These are phyloP conservation scores for Suhomyces faveliae DNA, from an alignment of 805 yeast genomes.

Conservation along the genomic window DNA sequence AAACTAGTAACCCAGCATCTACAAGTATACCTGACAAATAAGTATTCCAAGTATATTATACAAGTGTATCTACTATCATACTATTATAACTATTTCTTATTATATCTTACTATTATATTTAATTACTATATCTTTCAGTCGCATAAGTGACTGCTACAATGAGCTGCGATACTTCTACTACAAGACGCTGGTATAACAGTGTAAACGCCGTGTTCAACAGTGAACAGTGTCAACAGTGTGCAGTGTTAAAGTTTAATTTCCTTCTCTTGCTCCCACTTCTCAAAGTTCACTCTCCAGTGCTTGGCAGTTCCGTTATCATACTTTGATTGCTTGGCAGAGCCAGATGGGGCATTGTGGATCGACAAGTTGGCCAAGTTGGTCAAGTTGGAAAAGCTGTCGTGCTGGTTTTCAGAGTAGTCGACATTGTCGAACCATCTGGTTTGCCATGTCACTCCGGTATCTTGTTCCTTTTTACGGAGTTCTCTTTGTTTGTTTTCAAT, in stretches of 20 bases:
- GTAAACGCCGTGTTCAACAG: no score
- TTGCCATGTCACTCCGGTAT: conserved; percentile 65
- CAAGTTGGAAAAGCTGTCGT: conserved; percentile 37
- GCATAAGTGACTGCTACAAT: no score
- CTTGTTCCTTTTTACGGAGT: conserved; percentile 69
- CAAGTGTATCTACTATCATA: no score
- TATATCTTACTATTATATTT: no score
- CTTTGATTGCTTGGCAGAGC: conserved; percentile 54
- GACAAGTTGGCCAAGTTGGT: conserved; percentile 54
- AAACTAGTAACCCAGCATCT: no score
- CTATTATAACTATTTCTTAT: no score
- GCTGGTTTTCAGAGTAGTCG: conserved; percentile 23
- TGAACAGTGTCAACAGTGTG: no score
- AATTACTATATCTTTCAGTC: no score
- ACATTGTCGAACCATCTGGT: conserved; percentile 72
- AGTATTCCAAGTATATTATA: no score
- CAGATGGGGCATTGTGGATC: conserved; percentile 64
- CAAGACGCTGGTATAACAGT: no score
- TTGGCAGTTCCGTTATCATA: conserved; percentile 49
- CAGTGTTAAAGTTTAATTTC: conserved; percentile 47
- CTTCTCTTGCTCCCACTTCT: conserved; percentile 55
- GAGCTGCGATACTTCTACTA: no score
- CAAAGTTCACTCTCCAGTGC: conserved; percentile 71
- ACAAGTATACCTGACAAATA: no score
- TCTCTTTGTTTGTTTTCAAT: conserved; percentile 87